phyloP scores from a whole-genome alignment of 768 basidiomycete species.

The Serendipita sp. region DNA sequence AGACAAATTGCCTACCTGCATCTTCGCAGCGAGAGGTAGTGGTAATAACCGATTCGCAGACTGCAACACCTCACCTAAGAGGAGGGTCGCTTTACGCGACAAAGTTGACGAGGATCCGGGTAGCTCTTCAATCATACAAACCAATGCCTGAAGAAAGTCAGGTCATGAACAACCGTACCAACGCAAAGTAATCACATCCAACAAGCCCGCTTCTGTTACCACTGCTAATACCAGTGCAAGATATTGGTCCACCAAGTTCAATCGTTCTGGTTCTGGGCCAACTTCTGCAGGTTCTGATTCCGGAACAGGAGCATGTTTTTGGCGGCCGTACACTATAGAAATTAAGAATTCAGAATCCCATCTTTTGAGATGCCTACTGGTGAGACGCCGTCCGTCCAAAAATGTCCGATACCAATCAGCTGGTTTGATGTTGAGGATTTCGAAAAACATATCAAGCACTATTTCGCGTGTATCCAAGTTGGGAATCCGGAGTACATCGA shows the following conservation, averaged over 20 bases:
- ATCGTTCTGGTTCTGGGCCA: conserved; percentile 27
- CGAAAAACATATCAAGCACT: conserved; percentile 87
- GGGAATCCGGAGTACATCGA: conserved; percentile 78
- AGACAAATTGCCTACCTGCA: conserved; percentile 42
- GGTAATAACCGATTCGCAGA: conserved; percentile 81
- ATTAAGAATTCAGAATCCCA: not conserved
- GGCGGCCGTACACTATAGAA: conserved; percentile 12
- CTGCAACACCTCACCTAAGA: conserved; percentile 83
- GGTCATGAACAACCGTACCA: not conserved
- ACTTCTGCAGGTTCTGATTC: not conserved
- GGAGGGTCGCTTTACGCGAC: conserved; percentile 77
- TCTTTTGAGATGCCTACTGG: conserved; percentile 38
- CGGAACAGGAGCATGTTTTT: conserved; percentile 7
- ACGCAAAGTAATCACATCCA: conserved; percentile 45
- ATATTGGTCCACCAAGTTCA: conserved; percentile 87
- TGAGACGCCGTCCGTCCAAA: conserved; percentile 73
- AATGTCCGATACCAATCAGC: conserved; percentile 91
- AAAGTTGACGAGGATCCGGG: conserved; percentile 45
- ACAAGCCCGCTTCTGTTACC: conserved; percentile 71
- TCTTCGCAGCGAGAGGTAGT: conserved; percentile 57
- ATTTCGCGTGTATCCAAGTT: conserved; percentile 79
- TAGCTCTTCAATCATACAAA: conserved; percentile 70
- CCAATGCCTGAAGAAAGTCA: conserved; percentile 45
- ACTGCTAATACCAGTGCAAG: conserved; percentile 71
- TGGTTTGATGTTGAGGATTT: conserved; percentile 77